Evolutionary conservation across 441 rosid species (phyloP).

Genomic region (Daphne laureola): DNA sequence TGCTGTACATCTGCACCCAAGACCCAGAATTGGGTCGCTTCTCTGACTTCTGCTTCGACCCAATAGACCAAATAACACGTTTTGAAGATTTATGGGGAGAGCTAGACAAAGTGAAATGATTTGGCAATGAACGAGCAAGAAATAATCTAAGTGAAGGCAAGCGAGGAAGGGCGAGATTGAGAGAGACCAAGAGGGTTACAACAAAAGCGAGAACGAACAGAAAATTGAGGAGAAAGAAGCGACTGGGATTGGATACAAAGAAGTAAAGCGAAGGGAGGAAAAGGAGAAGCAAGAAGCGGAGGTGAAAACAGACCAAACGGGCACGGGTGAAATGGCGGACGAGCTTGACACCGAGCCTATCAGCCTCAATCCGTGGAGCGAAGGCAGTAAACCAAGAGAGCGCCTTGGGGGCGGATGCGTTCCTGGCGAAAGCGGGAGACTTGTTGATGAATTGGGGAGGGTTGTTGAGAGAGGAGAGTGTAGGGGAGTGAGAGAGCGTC

Average conservation of each 20-base stretch:
- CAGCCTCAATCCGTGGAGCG: conserved; percentile 20
- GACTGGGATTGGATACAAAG: conserved; percentile 28
- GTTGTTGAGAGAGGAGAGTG: conserved; percentile 22
- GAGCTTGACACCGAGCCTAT: conserved; percentile 25
- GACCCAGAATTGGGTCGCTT: conserved; percentile 34
- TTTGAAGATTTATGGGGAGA: conserved; percentile 19
- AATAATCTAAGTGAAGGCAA: conserved; percentile 38
- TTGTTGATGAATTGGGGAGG: conserved; percentile 14
- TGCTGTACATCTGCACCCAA: conserved; percentile 40
- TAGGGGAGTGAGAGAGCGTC: conserved; percentile 21
- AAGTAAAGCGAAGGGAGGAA: conserved; percentile 46
- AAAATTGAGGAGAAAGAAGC: conserved; percentile 24
- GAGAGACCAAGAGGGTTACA: conserved; percentile 32
- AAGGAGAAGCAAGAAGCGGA: conserved; percentile 38
- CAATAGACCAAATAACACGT: conserved; percentile 59
- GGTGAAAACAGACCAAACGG: conserved; percentile 47
- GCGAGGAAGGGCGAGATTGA: conserved; percentile 42
- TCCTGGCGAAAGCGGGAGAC: conserved; percentile 16
- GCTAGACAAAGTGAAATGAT: conserved; percentile 25
- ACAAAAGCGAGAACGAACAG: conserved; percentile 33
- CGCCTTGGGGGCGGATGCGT: conserved; percentile 15
- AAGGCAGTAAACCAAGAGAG: conserved; percentile 25
- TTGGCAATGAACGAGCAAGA: conserved; percentile 35
- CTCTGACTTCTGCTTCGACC: conserved; percentile 38
- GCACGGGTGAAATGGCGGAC: conserved; percentile 38